Evolutionary conservation across 2,329 filamentous ascomycete species (phyloP).

Genomic region (Fusarium cicatricum): DNA sequence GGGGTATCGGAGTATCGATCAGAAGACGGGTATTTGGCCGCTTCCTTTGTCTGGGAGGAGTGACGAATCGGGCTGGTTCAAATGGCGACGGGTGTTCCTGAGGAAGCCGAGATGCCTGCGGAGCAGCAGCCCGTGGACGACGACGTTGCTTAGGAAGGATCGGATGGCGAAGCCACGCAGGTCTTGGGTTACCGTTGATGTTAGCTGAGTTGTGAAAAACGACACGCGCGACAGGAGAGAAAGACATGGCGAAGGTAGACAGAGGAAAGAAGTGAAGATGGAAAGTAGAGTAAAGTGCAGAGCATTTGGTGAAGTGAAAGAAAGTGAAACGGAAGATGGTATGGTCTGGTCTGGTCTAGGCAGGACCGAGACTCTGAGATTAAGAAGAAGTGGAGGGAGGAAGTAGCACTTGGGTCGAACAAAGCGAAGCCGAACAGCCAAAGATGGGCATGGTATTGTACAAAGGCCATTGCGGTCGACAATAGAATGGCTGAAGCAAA

Average conservation of each 20-base stretch:
- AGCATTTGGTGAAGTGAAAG: background rate
- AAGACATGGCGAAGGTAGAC: slow-evolving; percentile 13
- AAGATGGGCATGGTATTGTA: background rate
- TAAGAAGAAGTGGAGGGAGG: background rate
- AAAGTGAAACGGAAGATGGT: background rate
- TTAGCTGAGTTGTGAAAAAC: slow-evolving; percentile 20
- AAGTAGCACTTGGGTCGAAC: slow-evolving; percentile 1
- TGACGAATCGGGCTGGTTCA: slow-evolving; percentile 2
- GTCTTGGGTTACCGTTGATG: slow-evolving; percentile 13
- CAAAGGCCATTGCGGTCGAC: background rate
- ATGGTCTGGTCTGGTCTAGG: slow-evolving; percentile 4
- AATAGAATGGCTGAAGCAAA: slow-evolving; percentile 12
- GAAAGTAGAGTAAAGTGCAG: slow-evolving; percentile 3
- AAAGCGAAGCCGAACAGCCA: background rate
- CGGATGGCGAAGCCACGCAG: slow-evolving; percentile 5
- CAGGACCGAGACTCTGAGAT: slow-evolving; percentile 7
- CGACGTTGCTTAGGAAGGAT: slow-evolving; percentile 17
- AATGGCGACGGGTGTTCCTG: slow-evolving; percentile 4
- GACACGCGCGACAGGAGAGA: slow-evolving; percentile 9
- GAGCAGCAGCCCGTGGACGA: slow-evolving; percentile 5
- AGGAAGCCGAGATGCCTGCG: slow-evolving; percentile 1
- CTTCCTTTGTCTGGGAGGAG: slow-evolving; percentile 22
- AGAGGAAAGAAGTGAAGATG: background rate
- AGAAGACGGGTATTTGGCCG: slow-evolving; percentile 19
- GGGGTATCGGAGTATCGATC: slow-evolving; percentile 23